Base-by-base conservation (phyloP, 768 basidiomycete genomes). In the Rhizopogon salebrosus region DNA sequence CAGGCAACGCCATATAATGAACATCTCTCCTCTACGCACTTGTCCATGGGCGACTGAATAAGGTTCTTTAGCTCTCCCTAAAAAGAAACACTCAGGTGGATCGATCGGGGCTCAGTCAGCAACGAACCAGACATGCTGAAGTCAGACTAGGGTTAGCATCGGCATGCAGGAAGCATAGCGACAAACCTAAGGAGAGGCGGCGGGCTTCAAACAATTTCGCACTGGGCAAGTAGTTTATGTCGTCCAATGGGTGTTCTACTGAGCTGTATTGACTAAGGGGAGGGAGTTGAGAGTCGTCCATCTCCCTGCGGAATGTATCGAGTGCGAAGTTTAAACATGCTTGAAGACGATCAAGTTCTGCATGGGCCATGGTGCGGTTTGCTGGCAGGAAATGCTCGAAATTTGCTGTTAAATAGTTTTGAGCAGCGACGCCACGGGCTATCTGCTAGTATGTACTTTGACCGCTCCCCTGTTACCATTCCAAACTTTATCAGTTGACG, bases 1-100 rank as follows among this genome's bases (percentile, higher is more conserved):
- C 46, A 52, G 2, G 58, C 55, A 11, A 53, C 56, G 24, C 59
- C 61, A 23, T 62, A 62, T 8, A 57, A 41, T 1, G 61, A 45
- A 23, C 29, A 52, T 10, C 55, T 31, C 10, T 42, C 29, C 6
- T 51, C 50, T 6, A 42, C 23, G 16, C 22, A 27, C 20, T 51
- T 51, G 14, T 51, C 50, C 27, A 43, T 48, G 23, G 50, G 50
- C n/a, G 39, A 23, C 20, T 51, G 50, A 6, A 51, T 48, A 4
- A 51, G 27, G 31, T 26, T 45, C 20, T 45, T 45, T 8, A 51
- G 27, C 27, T 51, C 41, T 26, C 50, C 50, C 50, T 51, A 45
- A 18, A n/a, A 46, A 41, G 23, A 42, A 27, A 20, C 29, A 22
- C 4, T 46, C 14, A 34, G 20, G 22, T 34, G 20, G 22, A 46